Base-by-base conservation (phyloP, 1,284 basidiomycete species). In the Moesziomyces sp. region DNA sequence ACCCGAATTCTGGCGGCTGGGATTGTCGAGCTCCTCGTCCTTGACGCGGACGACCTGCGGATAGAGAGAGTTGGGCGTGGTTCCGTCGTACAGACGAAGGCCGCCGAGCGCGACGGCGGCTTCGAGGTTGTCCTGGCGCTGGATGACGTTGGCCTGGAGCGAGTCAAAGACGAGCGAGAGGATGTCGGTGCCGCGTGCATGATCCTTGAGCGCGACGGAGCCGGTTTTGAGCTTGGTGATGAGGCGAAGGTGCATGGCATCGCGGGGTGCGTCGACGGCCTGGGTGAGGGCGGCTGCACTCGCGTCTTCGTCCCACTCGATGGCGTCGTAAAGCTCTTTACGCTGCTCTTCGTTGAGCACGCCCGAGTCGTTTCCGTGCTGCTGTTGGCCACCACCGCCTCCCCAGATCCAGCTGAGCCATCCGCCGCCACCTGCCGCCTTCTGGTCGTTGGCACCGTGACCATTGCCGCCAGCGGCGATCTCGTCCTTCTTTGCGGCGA, bases 41-140 rank as follows among this genome's bases (percentile, higher is more conserved):
- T 98, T 97, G 78, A 99, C 95, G 54, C 91, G 90, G 2, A 99
- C 95, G 58, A 99, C 96, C 84, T 97, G 92, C 7, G 91, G 91
- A 84, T 98, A 93, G 18, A 94, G 87, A 21, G 92, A 93, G 74
- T 91, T 88, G 50, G 88, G 85, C 21, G 92, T 92, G 5, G 94
- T 97, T 28, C 93, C 93, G 83, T 99, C 97, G 79, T 92, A 93
- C 11, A 99, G 92, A 26, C 91, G 88, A 84, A 99, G 90, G 7
- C 91, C 93, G 26, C 93, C 93, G 7, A 99, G 88, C 6, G 94
- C 93, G 24, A 97, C 86, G 0, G 91, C 91, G 1, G 89, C 90
- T 84, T 96, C 89, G 76, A 91, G 88, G 87, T 92, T 97, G 72
- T 96, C 92, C 6, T 91, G 90, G 62, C 96, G 88, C 85, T 98